Conservation (phyloP, 257 asterid species). For the Solanum phureja region DNA sequence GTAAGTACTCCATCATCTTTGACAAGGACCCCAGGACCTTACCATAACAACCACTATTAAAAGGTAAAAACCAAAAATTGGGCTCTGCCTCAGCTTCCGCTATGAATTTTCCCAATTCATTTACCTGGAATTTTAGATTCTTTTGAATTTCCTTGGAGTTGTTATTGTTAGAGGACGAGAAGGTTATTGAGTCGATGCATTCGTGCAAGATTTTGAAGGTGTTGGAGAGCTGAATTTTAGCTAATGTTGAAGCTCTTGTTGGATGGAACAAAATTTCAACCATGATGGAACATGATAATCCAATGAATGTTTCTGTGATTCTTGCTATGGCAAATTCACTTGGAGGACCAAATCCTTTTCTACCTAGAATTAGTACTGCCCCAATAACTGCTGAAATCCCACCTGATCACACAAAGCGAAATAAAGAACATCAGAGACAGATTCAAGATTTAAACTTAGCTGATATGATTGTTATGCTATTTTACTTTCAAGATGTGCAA, state of each 20-base stretch:
- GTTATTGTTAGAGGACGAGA: constrained; percentile 2
- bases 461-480: not conserved
- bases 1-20: constrained; percentile 44
- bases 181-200: constrained; percentile 14
- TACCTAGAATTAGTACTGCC: constrained; percentile 60
- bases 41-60: constrained; percentile 37
- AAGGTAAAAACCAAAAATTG: constrained; percentile 83
- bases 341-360: constrained; percentile 57
- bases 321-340: constrained; percentile 78
- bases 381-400: constrained; percentile 66
- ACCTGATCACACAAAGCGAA: not conserved
- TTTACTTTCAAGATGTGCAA: too few relatives aligned
- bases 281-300: constrained; percentile 64
- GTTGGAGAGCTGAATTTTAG: constrained; percentile 42
- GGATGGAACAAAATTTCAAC: constrained; percentile 72
- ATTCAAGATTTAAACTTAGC: not conserved
- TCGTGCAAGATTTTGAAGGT: constrained; percentile 28
- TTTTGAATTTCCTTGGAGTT: constrained; percentile 20
- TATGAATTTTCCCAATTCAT: constrained; percentile 41
- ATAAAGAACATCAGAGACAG: not conserved
- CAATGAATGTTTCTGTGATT: constrained; percentile 73
- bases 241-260: constrained; percentile 61
- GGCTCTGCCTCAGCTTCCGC: constrained; percentile 87
- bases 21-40: constrained; percentile 44
- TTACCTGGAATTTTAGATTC: constrained; percentile 25